Base-by-base conservation (phyloP, 2,329 filamentous ascomycete genomes). In the Albifimbria verrucaria region DNA sequence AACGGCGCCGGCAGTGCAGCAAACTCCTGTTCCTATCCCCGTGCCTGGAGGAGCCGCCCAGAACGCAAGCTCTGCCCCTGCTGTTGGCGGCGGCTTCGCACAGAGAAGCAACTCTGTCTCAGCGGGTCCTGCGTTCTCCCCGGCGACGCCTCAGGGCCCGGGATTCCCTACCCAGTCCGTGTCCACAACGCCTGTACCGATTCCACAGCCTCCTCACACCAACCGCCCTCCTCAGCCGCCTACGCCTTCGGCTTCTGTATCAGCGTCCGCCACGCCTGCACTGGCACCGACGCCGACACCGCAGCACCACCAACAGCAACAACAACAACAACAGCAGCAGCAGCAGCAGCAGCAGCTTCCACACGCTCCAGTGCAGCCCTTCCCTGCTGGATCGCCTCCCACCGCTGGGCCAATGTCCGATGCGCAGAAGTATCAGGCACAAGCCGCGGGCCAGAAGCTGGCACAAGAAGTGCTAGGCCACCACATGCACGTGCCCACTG, bases 391-490 rank as follows among this genome's bases (percentile, higher is more conserved):
- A 12, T 17, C 59, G 47, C 15, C 54, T 43, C 22, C 49, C 41
- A 17, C 58, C 53, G 23, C 57, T 56, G 45, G 56, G 57, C 56
- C 62, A 45, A 57, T 67, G 61, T 56, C 64, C 21, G 66, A 75
- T 42, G 63, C 71, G 41, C 65, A 72, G 36, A 68, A 69, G 25
- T 62, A 70, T 22, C 67, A 76, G 55, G 73, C 73, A 3, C 78
- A 83, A 57, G 67, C 71, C 10, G 71, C 75, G 9, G 86, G 86
- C 4, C 74, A 85, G 59, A 71, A 74, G 2, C 74, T 81, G 17
- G 88, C 88, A 0, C 72, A 77, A 1, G 80, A 87, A 54, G 80
- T 90, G 1, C 76, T 91, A 0, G 88, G 88, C 0, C 69, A 77
- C 0, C 75, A 87, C 44, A 80, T 86, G 12, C 76, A 75, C 21